Percentiles rank a stretch among this genome's conserved stretches.
Conservation (phyloP, 2,329 filamentous ascomycete genomes). For the Cladosporium sp. region DNA sequence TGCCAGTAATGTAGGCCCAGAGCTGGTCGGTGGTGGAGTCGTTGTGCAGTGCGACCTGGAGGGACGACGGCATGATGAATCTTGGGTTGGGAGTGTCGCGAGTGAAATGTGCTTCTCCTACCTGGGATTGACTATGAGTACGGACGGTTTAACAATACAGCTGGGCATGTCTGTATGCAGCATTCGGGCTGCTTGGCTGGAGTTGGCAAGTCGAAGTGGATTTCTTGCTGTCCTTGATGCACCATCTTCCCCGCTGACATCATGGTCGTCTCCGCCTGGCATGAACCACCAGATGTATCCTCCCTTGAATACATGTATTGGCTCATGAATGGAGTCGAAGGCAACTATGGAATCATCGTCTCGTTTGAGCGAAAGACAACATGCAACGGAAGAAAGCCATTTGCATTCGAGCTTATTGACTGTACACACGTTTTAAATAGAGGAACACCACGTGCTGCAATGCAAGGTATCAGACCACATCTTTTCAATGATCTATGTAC, state of each 20-base stretch:
- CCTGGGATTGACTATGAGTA: background rate
- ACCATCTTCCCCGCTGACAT: background rate
- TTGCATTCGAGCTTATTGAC: no score
- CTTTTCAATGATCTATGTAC: no score
- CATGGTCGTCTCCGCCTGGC: no score
- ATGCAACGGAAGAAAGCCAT: no score
- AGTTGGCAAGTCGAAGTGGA: background rate
- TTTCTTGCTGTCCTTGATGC: background rate
- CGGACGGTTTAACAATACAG: background rate
- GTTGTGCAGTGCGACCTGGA: constrained; percentile 34
- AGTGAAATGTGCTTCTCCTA: background rate
- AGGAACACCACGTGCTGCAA: no score
- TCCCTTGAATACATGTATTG: no score
- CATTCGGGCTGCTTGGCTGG: background rate
- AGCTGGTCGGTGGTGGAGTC: constrained; percentile 29
- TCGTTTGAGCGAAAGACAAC: no score
- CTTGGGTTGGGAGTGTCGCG: background rate
- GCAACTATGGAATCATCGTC: no score
- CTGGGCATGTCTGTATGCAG: background rate
- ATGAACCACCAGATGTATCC: no score
- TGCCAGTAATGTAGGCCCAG: constrained; percentile 35
- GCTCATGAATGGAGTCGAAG: no score
- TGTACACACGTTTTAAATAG: no score
- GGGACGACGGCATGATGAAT: constrained; percentile 30
- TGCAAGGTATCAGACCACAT: no score